These are phyloP conservation scores for Phytopythium mirpurense DNA, from an alignment of 352 stramenopile species.

Conservation along the genomic window DNA sequence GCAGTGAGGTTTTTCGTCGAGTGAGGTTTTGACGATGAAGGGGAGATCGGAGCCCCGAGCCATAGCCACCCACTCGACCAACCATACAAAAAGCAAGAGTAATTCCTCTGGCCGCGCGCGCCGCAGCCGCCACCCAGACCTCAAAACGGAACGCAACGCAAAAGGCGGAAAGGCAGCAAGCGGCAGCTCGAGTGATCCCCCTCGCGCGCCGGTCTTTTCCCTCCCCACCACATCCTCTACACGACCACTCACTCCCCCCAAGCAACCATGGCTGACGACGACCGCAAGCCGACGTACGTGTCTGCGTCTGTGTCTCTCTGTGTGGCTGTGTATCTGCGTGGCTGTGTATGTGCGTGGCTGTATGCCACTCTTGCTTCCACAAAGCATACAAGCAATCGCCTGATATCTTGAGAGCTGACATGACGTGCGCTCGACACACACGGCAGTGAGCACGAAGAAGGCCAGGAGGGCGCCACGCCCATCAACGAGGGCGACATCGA, in stretches of 20 bases:
- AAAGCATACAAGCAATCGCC: too few relatives aligned
- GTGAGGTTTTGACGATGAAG: too few relatives aligned
- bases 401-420: too few relatives aligned
- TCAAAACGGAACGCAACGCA: conserved; percentile 10
- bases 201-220: conserved; percentile 11
- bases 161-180: conserved; percentile 8
- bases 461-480: conserved; percentile 60
- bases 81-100: conserved; percentile 73
- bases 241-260: conserved; percentile 16
- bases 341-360: neutral
- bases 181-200: neutral
- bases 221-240: conserved; percentile 19
- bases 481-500: conserved; percentile 94
- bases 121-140: neutral
- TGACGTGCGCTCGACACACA: too few relatives aligned
- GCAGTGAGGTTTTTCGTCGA: too few relatives aligned
- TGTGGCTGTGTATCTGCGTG: conserved; percentile 7
- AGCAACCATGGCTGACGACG: conserved; percentile 77
- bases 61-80: conserved; percentile 42
- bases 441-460: conserved; percentile 60
- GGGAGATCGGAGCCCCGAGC: too few relatives aligned
- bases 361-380: too few relatives aligned
- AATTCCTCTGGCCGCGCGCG: conserved; percentile 6
- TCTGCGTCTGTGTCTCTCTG: neutral
- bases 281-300: conserved; percentile 64